A percentile compares a stretch with the other conserved stretches of the same genome.
Conservation (phyloP, 371 early-diverging fungal genomes). For the Rhizopus arrhizus region DNA sequence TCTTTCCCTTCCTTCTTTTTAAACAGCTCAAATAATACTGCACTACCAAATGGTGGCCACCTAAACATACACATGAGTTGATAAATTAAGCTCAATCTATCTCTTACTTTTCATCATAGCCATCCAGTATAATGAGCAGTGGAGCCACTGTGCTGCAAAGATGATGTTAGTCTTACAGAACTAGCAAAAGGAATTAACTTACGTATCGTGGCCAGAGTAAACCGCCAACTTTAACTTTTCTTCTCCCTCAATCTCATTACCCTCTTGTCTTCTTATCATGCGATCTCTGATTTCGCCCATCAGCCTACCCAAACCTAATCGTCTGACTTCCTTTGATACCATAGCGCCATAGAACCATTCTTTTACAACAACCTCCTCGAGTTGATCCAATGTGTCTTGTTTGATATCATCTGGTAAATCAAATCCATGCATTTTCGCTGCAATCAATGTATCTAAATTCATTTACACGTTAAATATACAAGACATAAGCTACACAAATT, state of each 20-base stretch:
- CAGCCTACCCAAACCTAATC: slow-evolving; percentile 59
- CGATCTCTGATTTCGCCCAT: slow-evolving; percentile 55
- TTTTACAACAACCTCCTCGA: slow-evolving; percentile 44
- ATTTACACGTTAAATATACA: neutral
- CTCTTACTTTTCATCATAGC: slow-evolving; percentile 49
- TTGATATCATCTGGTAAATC: slow-evolving; percentile 55
- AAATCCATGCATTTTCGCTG: slow-evolving; percentile 54
- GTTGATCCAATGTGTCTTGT: slow-evolving; percentile 27
- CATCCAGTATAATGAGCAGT: slow-evolving; percentile 61
- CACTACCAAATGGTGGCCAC: slow-evolving; percentile 59
- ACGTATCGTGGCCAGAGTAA: slow-evolving; percentile 82
- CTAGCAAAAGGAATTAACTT: slow-evolving; percentile 11
- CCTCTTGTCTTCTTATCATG: slow-evolving; percentile 39
- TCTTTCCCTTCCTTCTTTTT: slow-evolving; percentile 37
- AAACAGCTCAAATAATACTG: slow-evolving; percentile 71
- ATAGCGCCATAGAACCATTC: slow-evolving; percentile 50
- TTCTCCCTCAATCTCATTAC: slow-evolving; percentile 34
- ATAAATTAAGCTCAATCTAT: slow-evolving; percentile 12
- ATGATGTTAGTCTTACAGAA: neutral
- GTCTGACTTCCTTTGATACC: slow-evolving; percentile 38
- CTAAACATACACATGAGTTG: slow-evolving; percentile 18
- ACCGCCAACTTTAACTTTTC: slow-evolving; percentile 61
- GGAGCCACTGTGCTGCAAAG: slow-evolving; percentile 64
- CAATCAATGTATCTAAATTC: slow-evolving; percentile 39
- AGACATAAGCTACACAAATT: slow-evolving; percentile 3